Evolutionary conservation across 805 yeast genomes (phyloP), one percentile per base, ranked within the genome.

Genomic region (Kluyveromyces dobzhanskii): DNA sequence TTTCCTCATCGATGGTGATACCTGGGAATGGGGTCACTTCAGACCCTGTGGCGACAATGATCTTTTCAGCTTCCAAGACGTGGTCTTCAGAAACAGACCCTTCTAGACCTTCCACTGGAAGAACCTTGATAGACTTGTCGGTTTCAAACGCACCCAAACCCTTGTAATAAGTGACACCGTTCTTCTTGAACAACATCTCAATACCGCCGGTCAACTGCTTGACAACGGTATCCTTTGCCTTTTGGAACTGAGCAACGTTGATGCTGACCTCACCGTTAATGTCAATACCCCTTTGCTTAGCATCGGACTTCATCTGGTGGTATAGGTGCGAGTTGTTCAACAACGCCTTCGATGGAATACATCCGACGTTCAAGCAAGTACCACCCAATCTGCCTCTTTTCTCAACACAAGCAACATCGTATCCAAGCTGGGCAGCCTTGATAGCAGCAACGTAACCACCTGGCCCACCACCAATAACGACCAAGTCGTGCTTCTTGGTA

Each of bases 401-500:
- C 66, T 92, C 99, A 50, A 92, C 71, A 75, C 98, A 92, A 26
- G 97, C 98, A 40, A 96, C 86, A 65, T 88, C 80, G 54, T 72
- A 75, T 30, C 97, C 97, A 44, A 88, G 73, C 71, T 92, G 99
- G 37, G 98, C 98, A 44, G 96, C 96, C 66, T 86, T 90, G 65
- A 92, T 92, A 57, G 99, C 98, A 40, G 97, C 97, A 54, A 92
- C 92, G 64, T 92, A 92, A 46, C 99, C 99, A 65, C 97, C 99
- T 51, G 99, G 99, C 43, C 99, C 99, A 55, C 97, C 97, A 52
- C 99, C 99, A 58, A 92, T 83, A 53, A 92, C 85, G 40, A 90
- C 94, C 40, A 92, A 76, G 57, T 92, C 97, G 61, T 85, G 92
- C 58, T 80, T 80, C 54, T 69, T 53, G 35, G 48, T 49, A 14